Evolutionary conservation across 2,329 filamentous ascomycete species (phyloP).

Genomic region (Aspergillus costaricaensis): DNA sequence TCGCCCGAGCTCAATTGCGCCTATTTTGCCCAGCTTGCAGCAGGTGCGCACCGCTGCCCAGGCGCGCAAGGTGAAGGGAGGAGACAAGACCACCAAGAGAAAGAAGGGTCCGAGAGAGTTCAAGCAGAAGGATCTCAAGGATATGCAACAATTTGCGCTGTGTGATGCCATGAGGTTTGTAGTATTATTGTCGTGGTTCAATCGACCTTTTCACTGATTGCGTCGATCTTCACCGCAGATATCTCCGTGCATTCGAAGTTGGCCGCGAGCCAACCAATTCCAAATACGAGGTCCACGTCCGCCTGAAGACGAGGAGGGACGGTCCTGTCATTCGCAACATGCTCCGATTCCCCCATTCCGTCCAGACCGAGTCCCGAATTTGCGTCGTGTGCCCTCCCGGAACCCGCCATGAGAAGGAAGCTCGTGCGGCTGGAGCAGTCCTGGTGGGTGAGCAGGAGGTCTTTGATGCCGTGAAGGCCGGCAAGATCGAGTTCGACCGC

Average conservation of each 20-base stretch:
- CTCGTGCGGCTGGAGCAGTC: slow-evolving; percentile 74
- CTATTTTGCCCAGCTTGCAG: slow-evolving; percentile 34
- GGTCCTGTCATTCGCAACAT: slow-evolving; percentile 85
- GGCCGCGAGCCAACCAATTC: slow-evolving; percentile 69
- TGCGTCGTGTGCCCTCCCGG: slow-evolving; percentile 88
- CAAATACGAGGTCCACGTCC: slow-evolving; percentile 89
- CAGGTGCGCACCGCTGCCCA: slow-evolving; percentile 41
- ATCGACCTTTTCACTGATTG: slow-evolving; percentile 17
- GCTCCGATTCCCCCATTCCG: slow-evolving; percentile 82
- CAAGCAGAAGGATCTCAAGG: slow-evolving; percentile 62
- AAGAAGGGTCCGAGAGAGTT: slow-evolving; percentile 69
- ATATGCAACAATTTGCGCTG: slow-evolving; percentile 73
- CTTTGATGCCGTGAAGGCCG: slow-evolving; percentile 75
- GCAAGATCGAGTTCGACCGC: slow-evolving; percentile 82
- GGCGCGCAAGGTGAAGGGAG: slow-evolving; percentile 39
- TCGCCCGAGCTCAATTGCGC: slow-evolving; percentile 33
- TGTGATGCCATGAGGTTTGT: slow-evolving; percentile 84
- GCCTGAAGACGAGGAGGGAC: slow-evolving; percentile 79
- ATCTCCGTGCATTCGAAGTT: slow-evolving; percentile 89
- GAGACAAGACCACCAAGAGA: slow-evolving; percentile 60
- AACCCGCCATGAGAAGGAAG: slow-evolving; percentile 71
- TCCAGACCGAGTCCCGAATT: slow-evolving; percentile 84
- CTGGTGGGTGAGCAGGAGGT: slow-evolving; percentile 83
- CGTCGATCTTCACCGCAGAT: slow-evolving; percentile 54
- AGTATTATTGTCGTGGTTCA: slow-evolving; percentile 13